Evolutionary conservation across 2,329 filamentous ascomycete genomes (phyloP), one percentile per base, ranked within the genome.

Genomic region (Pseudogymnoascus sp.): DNA sequence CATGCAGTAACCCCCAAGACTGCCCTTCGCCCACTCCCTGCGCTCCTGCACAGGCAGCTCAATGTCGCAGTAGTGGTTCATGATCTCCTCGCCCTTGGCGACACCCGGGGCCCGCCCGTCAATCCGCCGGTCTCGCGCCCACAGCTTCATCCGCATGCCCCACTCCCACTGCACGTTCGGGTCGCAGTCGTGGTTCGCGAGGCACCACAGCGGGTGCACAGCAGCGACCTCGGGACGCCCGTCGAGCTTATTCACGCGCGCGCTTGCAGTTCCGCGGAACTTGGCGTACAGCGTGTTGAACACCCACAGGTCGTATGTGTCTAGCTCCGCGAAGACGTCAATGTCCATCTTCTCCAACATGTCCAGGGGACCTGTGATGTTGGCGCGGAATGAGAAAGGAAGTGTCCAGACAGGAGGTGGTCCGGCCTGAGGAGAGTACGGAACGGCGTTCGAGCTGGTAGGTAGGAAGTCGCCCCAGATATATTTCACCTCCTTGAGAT

Each of bases 81-180:
- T 74, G 47, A 97, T 85, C 77, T 99, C 93, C 64, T 96, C 86
- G 4, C 89, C 92, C 59, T 83, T 83, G 68, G 79, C 84, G 67
- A 97, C 85, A 0, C 89, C 89, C 0, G 81, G 81, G 1, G 74
- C 72, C 1, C 67, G 67, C 68, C 70, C 80, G 81, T 5, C 81
- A 4, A 88, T 77, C 37, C 83, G 77, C 64, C 80, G 75, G 64
- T 84, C 77, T 57, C 85, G 77, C 2, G 84, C 83, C 78, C 78
- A 84, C 63, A 94, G 83, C 35, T 83, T 81, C 81, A 94, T 92
- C 59, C 81, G 81, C 1, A 89, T 89, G 28, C 88, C 86, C 90
- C 92, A 97, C 69, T 96, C 90, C 94, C 94, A 99, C 3, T 83
- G 83, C 38, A 97, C 91, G 72, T 96, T 97, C 7, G 94, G 94